Percentiles rank a stretch among this genome's conserved stretches.
These are phyloP conservation scores for Fusarium robinianum DNA, from an alignment of 2,329 filamentous ascomycete genomes.

Conservation along the genomic window DNA sequence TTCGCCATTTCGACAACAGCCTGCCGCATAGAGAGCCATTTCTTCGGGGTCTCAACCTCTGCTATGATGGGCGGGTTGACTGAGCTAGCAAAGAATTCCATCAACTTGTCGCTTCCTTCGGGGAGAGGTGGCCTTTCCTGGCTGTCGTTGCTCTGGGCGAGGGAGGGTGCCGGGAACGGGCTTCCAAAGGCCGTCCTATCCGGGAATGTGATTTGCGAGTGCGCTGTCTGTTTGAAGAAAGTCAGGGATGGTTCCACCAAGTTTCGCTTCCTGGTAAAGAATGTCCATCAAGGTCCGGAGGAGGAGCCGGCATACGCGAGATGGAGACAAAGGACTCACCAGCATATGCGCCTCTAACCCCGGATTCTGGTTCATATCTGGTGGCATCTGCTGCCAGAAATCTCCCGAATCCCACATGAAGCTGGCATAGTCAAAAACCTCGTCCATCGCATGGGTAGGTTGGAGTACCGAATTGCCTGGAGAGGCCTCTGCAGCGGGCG, in stretches of 20 bases:
- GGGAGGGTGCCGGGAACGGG: slow-evolving; percentile 27
- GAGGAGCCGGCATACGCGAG: too few species aligned
- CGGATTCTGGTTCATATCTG: slow-evolving; percentile 30
- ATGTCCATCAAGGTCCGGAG: too few species aligned
- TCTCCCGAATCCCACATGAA: slow-evolving; percentile 53
- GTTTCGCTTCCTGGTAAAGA: too few species aligned
- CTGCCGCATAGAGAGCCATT: slow-evolving; percentile 55
- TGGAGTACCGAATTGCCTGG: slow-evolving; percentile 34
- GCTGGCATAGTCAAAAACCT: slow-evolving; percentile 53
- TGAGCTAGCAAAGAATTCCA: slow-evolving; percentile 54
- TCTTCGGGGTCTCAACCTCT: slow-evolving; percentile 57
- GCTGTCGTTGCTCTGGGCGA: slow-evolving; percentile 28
- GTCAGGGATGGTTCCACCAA: too few species aligned
- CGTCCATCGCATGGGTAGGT: slow-evolving; percentile 43
- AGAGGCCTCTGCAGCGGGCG: slow-evolving; percentile 38
- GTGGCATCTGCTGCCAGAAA: slow-evolving; percentile 42
- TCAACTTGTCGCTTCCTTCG: slow-evolving; percentile 39
- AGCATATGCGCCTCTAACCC: slow-evolving; percentile 32
- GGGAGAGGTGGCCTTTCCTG: slow-evolving; percentile 12
- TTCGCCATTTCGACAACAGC: slow-evolving; percentile 53
- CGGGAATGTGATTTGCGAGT: slow-evolving; percentile 32
- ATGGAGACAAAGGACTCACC: slow-evolving; percentile 16
- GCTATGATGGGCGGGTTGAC: slow-evolving; percentile 57
- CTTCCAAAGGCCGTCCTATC: slow-evolving; percentile 29
- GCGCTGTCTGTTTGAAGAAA: too few species aligned